A percentile compares a stretch with the other conserved stretches of the same genome.
Evolutionary conservation across 768 basidiomycete species (phyloP).

Genomic region (Rhodotorula kratochvilovae): DNA sequence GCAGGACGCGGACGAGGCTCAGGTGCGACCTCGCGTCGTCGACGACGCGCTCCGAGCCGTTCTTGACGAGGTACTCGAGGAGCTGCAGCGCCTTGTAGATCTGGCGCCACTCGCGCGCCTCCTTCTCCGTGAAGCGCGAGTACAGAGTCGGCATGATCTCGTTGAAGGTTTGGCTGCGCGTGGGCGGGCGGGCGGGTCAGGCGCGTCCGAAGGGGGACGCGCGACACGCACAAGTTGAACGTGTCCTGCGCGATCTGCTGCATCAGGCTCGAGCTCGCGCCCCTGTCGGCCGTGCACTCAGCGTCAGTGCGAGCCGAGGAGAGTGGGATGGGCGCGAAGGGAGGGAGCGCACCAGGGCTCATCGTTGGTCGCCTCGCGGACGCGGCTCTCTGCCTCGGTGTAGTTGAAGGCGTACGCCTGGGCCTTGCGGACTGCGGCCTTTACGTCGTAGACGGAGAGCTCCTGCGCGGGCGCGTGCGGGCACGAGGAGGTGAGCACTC

Average conservation of each 20-base stretch:
- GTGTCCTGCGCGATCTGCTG: conserved; percentile 97
- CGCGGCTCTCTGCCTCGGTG: conserved; percentile 83
- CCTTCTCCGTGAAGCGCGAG: conserved; percentile 91
- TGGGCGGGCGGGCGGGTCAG: neutral
- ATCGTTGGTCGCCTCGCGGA: conserved; percentile 92
- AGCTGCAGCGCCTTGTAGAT: conserved; percentile 74
- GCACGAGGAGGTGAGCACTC: neutral
- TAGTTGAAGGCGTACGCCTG: conserved; percentile 95
- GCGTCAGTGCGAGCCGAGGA: neutral
- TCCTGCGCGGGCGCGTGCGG: conserved; percentile 12
- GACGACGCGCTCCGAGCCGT: conserved; percentile 94
- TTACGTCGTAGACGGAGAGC: conserved; percentile 40
- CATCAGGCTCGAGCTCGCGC: conserved; percentile 74
- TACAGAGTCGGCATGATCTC: conserved; percentile 99
- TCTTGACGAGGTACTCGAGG: conserved; percentile 73
- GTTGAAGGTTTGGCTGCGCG: conserved; percentile 84
- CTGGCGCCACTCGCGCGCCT: conserved; percentile 95
- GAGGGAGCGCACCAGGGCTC: conserved; percentile 80
- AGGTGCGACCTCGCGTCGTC: conserved; percentile 94
- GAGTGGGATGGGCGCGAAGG: neutral
- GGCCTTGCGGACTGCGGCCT: conserved; percentile 56
- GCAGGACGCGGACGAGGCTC: conserved; percentile 91
- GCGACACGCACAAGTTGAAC: conserved; percentile 82
- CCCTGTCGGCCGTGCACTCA: no score
- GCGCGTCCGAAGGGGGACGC: neutral